phyloP scores from a whole-genome alignment of 1,139 yeast genomes.

The Nakaseomyces bracarensis region DNA sequence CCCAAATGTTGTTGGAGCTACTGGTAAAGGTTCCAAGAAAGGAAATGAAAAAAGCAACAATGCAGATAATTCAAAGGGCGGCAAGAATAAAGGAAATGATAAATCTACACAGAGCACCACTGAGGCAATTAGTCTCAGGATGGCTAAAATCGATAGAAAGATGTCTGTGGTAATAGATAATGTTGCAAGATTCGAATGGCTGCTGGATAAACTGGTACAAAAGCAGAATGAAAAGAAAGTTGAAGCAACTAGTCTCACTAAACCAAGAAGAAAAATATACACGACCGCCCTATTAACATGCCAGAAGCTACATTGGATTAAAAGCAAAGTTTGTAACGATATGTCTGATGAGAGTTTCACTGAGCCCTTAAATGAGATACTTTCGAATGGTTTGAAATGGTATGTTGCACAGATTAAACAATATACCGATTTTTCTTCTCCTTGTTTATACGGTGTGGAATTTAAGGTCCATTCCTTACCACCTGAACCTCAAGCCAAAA shows the following conservation, averaged over 20 bases:
- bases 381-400: constrained; percentile 22
- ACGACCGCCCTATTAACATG: constrained; percentile 19
- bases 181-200: constrained; percentile 20
- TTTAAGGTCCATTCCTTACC: constrained; percentile 19
- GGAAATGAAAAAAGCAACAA: neutral
- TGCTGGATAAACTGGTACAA: constrained; percentile 12
- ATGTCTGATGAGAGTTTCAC: constrained; percentile 12
- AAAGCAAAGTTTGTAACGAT: constrained; percentile 12
- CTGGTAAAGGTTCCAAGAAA: constrained; percentile 3
- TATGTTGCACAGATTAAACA: constrained; percentile 22
- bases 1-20: neutral
- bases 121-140: constrained; percentile 10
- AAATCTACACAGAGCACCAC: neutral
- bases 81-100: neutral
- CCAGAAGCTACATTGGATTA: constrained; percentile 21
- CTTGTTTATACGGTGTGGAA: constrained; percentile 14
- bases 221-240: constrained; percentile 5
- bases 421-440: constrained; percentile 21
- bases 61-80: constrained; percentile 1
- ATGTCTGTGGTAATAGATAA: constrained; percentile 21
- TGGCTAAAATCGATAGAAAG: constrained; percentile 21
- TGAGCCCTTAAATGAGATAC: constrained; percentile 18
- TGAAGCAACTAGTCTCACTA: constrained; percentile 9
- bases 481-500: constrained; percentile 18
- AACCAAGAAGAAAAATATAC: constrained; percentile 15